Evolutionary conservation across 1,284 basidiomycete species (phyloP), one percentile per base, ranked within the genome.

Genomic region (Moniliophthora roreri): DNA sequence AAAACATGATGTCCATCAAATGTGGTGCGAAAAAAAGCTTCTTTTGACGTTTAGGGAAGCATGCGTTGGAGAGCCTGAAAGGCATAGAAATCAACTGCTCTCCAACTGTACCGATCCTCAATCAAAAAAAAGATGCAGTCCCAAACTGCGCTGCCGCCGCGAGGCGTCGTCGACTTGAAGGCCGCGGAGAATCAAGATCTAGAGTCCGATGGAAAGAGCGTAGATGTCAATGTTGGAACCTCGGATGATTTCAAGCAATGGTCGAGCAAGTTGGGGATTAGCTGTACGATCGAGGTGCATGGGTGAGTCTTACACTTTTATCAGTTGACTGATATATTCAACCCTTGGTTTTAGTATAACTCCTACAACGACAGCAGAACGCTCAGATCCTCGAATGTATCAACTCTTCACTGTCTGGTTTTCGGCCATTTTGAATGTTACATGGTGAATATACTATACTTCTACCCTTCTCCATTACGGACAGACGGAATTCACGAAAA

Each of bases 401-500:
- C 84, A 86, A 60, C 72, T 85, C 68, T 86, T 85, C 66, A 82
- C 83, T 58, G 73, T 84, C 16, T 86, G 84, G 84, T 81, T 86
- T 59, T 80, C 82, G 6, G 74, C 76, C 46, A 85, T 84, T 56
- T 73, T 82, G 64, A 85, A 85, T 58, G 73, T 87, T 53, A 68
- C 83, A 26, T 72, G 74, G 68, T 84, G 69, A 44, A 75, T 67
- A 7, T 34, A 78, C n/a, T n/a, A 80, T 1, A 84, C 84, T 4
- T 80, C 80, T 0, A 73, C 79, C 3, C 5, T 23, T 10, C 3
- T 32, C 24, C n/a, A n/a, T n/a, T n/a, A n/a, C n/a, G n/a, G n/a
- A n/a, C n/a, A 32, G n/a, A 46, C 18, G 10, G 16, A 5, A 3
- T 15, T 23, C n/a, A 13, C 28, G 4, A 32, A 10, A 32, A 16